Percentiles rank a stretch among this genome's conserved stretches.
These are phyloP conservation scores for Tylopilus subfusipes DNA, from an alignment of 768 basidiomycete genomes.

Conservation along the genomic window DNA sequence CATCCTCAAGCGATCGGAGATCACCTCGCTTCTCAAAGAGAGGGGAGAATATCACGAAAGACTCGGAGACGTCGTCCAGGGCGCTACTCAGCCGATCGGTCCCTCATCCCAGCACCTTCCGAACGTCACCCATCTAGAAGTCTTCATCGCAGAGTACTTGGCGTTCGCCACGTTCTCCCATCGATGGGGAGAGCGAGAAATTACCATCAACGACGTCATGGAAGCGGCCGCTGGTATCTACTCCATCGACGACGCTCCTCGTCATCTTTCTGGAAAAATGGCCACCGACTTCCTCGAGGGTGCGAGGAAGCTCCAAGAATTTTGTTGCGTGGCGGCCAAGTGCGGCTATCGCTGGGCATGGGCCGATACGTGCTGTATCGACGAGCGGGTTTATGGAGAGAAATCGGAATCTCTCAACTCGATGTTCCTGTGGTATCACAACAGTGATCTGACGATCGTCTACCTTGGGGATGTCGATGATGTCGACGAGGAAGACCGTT, in stretches of 20 bases:
- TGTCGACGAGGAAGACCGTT: slow-evolving; percentile 10
- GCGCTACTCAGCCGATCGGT: not conserved
- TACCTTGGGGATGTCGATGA: slow-evolving; percentile 29
- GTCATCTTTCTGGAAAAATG: not conserved
- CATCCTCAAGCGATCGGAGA: slow-evolving; percentile 17
- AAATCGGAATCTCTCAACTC: slow-evolving; percentile 28
- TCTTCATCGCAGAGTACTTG: slow-evolving; percentile 19
- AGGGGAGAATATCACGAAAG: slow-evolving; percentile 10
- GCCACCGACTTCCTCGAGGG: not conserved
- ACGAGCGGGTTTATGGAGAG: slow-evolving; percentile 23
- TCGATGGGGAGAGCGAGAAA: slow-evolving; percentile 22
- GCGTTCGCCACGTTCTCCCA: slow-evolving; percentile 30
- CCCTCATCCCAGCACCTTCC: not conserved
- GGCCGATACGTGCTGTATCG: slow-evolving; percentile 30
- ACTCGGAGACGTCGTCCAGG: slow-evolving; percentile 4
- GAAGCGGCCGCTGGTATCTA: slow-evolving; percentile 16
- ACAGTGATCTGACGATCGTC: slow-evolving; percentile 27
- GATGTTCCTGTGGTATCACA: slow-evolving; percentile 29
- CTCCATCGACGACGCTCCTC: not conserved
- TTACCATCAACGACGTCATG: slow-evolving; percentile 16
- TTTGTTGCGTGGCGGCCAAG: slow-evolving; percentile 26
- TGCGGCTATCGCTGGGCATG: slow-evolving; percentile 33
- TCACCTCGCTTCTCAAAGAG: slow-evolving; percentile 15
- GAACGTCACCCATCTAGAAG: not conserved
- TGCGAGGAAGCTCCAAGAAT: slow-evolving; percentile 25